Conservation (phyloP, 192 early-diverging fungal genomes). For the Coemansia sp. region DNA sequence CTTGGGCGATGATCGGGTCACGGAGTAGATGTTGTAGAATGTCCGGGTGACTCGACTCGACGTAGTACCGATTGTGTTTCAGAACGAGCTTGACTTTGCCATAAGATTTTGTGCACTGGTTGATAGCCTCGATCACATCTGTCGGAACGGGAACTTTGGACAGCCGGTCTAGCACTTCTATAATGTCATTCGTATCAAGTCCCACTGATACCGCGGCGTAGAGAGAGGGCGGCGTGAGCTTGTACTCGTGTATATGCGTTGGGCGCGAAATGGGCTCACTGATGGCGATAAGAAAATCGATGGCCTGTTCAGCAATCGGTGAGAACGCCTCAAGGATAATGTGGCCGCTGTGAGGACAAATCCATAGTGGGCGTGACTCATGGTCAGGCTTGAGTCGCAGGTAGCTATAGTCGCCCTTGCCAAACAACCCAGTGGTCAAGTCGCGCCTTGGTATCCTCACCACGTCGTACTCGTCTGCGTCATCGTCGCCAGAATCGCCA, state of each 20-base stretch:
- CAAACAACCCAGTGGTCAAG: conserved; percentile 59
- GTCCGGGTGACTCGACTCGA: conserved; percentile 86
- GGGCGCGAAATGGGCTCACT: conserved; percentile 91
- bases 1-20: conserved; percentile 70
- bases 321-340: conserved; percentile 98
- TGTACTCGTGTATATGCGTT: conserved; percentile 73
- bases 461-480: conserved; percentile 38
- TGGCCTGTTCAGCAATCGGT: conserved; percentile 91
- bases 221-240: conserved; percentile 90
- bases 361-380: conserved; percentile 86
- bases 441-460: conserved; percentile 38
- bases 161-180: conserved; percentile 84
- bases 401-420: conserved; percentile 71
- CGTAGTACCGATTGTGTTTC: conserved; percentile 91
- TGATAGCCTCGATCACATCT: conserved; percentile 72
- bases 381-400: conserved; percentile 88
- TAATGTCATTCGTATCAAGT: conserved; percentile 86
- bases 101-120: conserved; percentile 79
- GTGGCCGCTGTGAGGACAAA: conserved; percentile 73
- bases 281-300: conserved; percentile 94
- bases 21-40: conserved; percentile 77
- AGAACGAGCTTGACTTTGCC: conserved; percentile 97
- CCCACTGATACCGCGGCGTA: conserved; percentile 99
- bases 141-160: conserved; percentile 86
- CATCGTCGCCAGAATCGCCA: conserved; percentile 6